Base-by-base conservation (phyloP, 176 grass and related monocot species). In the Ampelocalamus luodianensis region DNA sequence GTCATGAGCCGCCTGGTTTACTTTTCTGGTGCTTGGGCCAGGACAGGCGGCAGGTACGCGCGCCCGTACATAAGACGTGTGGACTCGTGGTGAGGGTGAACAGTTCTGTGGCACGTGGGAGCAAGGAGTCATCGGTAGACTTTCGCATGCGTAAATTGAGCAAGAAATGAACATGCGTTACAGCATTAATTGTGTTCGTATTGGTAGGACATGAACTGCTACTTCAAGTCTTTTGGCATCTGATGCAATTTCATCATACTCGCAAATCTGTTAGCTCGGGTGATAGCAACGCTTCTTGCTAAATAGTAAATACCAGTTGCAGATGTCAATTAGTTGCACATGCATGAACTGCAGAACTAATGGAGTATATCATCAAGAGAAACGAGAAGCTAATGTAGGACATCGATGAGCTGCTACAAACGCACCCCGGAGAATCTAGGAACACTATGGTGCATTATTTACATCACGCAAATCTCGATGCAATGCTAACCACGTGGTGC, bases 21-120 rank as follows among this genome's bases (percentile, higher is more conserved):
- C 39, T 6, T 6, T 40, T 40, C 39, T 40, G 39, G 39, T 40
- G 39, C 5, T 5, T 40, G 39, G 39, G 39, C 6, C 39, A 6
- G 18, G 65, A 3, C 40, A 12, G 44, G 6, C 0, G 32, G 76
- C 34, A 77, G 27, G 38, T 39, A 27, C 26, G n/a, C 59, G 14
- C 18, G 48, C 68, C 15, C 23, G 48, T 54, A 62, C 36, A 38
- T 32, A 6, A 66, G 78, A 76, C 55, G 17, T 68, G 81, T 65
- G 37, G 13, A 86, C 5, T 69, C 4, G 18, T 39, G 44, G 23
- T 59, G 6, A 76, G 17, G 44, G 17, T 59, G 6, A 76, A 45
- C 53, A 26, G 42, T 17, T 55, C 11, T 1, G 8, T 60, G 38
- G 23, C 76, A 78, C 67, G 44, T 0, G 39, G 39, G 39, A 6